Evolutionary conservation across 306 rosid species (phyloP), one percentile per base, ranked within the genome.

Genomic region (Alnus rubra): DNA sequence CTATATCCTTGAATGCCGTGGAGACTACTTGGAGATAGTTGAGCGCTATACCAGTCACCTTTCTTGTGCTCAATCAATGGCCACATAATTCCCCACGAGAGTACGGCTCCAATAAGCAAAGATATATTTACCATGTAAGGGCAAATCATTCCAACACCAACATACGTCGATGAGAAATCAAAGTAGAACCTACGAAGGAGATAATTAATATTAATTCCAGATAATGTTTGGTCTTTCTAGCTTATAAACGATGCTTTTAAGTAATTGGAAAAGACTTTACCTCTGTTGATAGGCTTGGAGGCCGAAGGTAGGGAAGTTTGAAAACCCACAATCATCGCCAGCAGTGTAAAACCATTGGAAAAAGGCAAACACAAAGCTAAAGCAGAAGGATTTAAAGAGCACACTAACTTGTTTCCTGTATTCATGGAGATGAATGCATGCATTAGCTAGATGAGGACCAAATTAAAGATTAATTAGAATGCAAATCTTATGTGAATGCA

Each of bases 321-420:
- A 14, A 76, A 92, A 89, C 64, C 97, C 97, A 69, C 97, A 90
- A 52, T 63, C 85, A 71, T 90, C 92, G 33, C 76, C 83, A 3
- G 92, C 89, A n/a, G 88, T 71, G 49, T 76, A 92, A 76, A 90
- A 89, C 96, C 97, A 92, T 67, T 90, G 93, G 86, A 92, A 90
- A 67, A 85, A 76, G 5, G 88, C 92, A 78, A 84, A 92, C 1
- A 7, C 3, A 50, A 90, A 89, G 82, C 95, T 92, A 68, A 80
- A 78, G 67, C 89, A 76, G 86, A 92, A 89, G 80, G 83, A 69
- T 76, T 92, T 88, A 83, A 86, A 92, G 71, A 92, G 90, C 31
- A 83, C 78, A 45, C 79, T 74, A 79, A 89, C 95, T 60, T 92
- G 97, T 82, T 86, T 90, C 83, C 93, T 92, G 82, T 23, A 31